Evolutionary conservation across 2,329 filamentous ascomycete genomes (phyloP).

Genomic region (Aspergillus pseudotamarii): DNA sequence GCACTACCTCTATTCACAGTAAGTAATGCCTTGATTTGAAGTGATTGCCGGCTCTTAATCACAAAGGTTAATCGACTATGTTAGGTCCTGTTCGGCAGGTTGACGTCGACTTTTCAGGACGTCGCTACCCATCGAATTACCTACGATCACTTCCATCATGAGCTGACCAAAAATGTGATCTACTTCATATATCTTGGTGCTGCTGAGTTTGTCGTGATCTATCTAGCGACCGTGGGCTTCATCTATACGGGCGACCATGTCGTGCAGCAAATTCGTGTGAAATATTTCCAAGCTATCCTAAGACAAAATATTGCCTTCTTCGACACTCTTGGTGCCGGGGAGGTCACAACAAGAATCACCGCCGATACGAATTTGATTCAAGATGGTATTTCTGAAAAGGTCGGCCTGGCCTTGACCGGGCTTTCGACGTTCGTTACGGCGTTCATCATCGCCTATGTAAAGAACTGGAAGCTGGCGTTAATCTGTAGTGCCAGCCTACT

Average conservation of each 20-base stretch:
- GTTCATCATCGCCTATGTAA: constrained; percentile 84
- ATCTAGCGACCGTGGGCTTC: constrained; percentile 79
- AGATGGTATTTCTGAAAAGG: constrained; percentile 87
- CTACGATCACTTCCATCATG: constrained; percentile 58
- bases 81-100: constrained; percentile 68
- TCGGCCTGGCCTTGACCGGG: constrained; percentile 73
- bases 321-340: constrained; percentile 85
- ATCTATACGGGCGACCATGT: constrained; percentile 83
- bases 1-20: constrained; percentile 77
- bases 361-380: constrained; percentile 89
- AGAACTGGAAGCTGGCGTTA: constrained; percentile 88
- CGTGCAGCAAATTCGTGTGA: constrained; percentile 72
- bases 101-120: constrained; percentile 70
- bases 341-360: constrained; percentile 89
- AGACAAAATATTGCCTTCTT: constrained; percentile 88
- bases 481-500: constrained; percentile 79
- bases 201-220: constrained; percentile 72
- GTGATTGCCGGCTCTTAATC: not conserved
- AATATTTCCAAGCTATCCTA: constrained; percentile 79
- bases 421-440: constrained; percentile 80
- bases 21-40: constrained; percentile 17
- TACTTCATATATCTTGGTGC: constrained; percentile 84
- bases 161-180: constrained; percentile 65
- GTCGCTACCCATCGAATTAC: constrained; percentile 57
- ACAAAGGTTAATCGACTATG: not conserved